A percentile compares a stretch with the other conserved stretches of the same genome.
These are phyloP conservation scores for Phytophthora citrophthora DNA, from an alignment of 352 stramenopile genomes.

Conservation along the genomic window DNA sequence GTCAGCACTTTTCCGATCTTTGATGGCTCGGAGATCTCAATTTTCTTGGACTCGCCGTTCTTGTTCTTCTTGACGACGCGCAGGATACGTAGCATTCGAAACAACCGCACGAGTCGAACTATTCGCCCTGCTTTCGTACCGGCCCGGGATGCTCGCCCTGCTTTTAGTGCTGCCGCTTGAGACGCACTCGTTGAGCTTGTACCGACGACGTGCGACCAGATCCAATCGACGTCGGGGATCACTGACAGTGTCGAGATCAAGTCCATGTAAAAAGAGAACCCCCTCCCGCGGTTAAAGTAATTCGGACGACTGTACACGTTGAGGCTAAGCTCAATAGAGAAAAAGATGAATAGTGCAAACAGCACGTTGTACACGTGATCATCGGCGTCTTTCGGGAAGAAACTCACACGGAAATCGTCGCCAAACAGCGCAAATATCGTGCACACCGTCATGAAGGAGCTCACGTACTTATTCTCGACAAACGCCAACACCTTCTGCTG, in stretches of 20 bases:
- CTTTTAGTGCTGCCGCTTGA: constrained; percentile 77
- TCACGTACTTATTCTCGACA: constrained; percentile 80
- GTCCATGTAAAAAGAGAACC: constrained; percentile 94
- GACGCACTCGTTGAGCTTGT: constrained; percentile 34
- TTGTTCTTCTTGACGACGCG: constrained; percentile 86
- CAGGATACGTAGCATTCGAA: constrained; percentile 91
- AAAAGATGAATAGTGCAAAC: constrained; percentile 82
- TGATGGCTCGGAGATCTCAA: constrained; percentile 86
- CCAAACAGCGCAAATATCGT: constrained; percentile 91
- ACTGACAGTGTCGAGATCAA: constrained; percentile 94
- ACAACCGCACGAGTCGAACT: constrained; percentile 91
- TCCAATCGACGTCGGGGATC: constrained; percentile 90
- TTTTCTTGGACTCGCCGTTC: constrained; percentile 52
- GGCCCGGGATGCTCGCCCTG: constrained; percentile 83
- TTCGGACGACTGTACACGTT: constrained; percentile 77
- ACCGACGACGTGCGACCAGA: constrained; percentile 71
- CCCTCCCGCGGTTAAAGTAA: constrained; percentile 79
- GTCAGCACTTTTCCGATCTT: constrained; percentile 96
- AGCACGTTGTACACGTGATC: constrained; percentile 79
- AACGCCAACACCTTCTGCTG: constrained; percentile 55
- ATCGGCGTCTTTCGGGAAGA: constrained; percentile 72
- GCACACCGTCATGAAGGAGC: constrained; percentile 65
- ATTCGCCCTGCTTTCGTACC: constrained; percentile 91
- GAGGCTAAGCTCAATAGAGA: constrained; percentile 65
- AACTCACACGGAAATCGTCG: constrained; percentile 80